Evolutionary conservation across 768 basidiomycete species (phyloP).

Genomic region (Lentinula sp.): DNA sequence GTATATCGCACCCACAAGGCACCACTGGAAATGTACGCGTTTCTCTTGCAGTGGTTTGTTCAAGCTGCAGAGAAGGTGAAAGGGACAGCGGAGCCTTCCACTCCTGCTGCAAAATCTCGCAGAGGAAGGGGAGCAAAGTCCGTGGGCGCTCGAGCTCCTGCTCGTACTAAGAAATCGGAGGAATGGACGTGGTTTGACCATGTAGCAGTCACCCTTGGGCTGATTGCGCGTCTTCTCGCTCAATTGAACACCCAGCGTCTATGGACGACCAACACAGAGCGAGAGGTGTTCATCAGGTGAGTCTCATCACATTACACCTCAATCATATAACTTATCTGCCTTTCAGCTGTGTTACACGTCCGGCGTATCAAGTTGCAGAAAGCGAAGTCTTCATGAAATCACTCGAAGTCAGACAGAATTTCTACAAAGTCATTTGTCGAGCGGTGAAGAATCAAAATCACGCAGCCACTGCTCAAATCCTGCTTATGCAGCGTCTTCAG

Average conservation of each 20-base stretch:
- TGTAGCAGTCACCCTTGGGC: constrained; percentile 58
- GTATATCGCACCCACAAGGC: constrained; percentile 55
- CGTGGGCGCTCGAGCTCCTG: constrained; percentile 27
- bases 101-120: constrained; percentile 40
- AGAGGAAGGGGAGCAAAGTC: constrained; percentile 59
- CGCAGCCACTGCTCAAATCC: constrained; percentile 76
- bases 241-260: constrained; percentile 64
- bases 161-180: constrained; percentile 35
- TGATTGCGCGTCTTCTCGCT: constrained; percentile 69
- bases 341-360: constrained; percentile 78
- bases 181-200: constrained; percentile 78
- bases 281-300: constrained; percentile 81
- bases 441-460: constrained; percentile 92
- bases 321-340: constrained; percentile 2
- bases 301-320: constrained; percentile 19
- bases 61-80: constrained; percentile 74
- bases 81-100: constrained; percentile 37
- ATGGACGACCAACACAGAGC: constrained; percentile 84
- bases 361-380: constrained; percentile 84
- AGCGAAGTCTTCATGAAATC: constrained; percentile 86
- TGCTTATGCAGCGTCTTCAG: constrained; percentile 86
- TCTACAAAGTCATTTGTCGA: constrained; percentile 85
- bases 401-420: constrained; percentile 59
- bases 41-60: constrained; percentile 90
- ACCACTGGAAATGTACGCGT: constrained; percentile 88